Percentiles rank a stretch among this genome's conserved stretches.
Evolutionary conservation across 176 grass and related monocot genomes (phyloP).

Genomic region (Dendrocalamus sinicus): DNA sequence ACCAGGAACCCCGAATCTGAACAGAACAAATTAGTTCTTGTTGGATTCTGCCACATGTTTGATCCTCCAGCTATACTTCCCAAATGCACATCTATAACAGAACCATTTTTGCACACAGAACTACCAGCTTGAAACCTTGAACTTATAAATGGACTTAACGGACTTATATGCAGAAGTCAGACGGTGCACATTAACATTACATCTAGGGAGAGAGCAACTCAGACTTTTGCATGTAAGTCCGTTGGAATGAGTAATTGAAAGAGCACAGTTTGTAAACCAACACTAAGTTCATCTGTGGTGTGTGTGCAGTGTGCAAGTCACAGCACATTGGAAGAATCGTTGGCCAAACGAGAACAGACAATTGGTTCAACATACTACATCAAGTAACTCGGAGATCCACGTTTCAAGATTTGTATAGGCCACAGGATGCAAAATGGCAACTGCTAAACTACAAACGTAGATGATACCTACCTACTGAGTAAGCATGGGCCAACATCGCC

Average conservation of each 20-base stretch:
- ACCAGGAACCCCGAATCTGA: too few species aligned
- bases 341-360: neutral
- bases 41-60: too few species aligned
- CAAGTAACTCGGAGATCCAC: too few species aligned
- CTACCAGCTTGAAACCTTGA: neutral
- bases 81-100: too few species aligned
- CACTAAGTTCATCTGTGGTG: neutral
- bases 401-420: neutral
- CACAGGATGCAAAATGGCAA: neutral
- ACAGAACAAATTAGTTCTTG: too few species aligned
- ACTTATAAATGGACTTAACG: conserved; percentile 11
- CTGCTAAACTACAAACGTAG: conserved; percentile 32
- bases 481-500: neutral
- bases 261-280: neutral
- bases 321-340: neutral
- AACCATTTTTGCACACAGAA: neutral
- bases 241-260: neutral
- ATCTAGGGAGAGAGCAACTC: neutral
- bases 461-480: neutral
- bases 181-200: neutral
- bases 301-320: neutral
- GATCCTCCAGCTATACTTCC: too few species aligned
- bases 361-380: neutral
- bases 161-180: neutral
- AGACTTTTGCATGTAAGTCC: neutral